Evolutionary conservation across 192 early-diverging fungal species (phyloP).

Genomic region (Rhizoclosmatium sp.): DNA sequence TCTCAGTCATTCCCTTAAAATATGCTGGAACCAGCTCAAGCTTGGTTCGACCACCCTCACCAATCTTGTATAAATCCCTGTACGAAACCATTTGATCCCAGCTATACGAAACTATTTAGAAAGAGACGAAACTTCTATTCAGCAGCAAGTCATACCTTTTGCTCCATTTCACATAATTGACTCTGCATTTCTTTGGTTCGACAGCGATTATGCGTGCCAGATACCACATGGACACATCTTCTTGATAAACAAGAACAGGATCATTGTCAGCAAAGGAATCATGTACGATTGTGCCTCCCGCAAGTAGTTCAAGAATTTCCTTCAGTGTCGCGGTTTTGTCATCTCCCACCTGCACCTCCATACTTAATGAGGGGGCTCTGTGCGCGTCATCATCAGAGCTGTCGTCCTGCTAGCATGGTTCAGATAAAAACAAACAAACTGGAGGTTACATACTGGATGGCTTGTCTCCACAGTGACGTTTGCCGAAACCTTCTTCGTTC

Average conservation of each 20-base stretch:
- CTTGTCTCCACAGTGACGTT: not conserved
- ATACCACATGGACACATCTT: slow-evolving; percentile 11
- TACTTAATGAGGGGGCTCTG: not conserved
- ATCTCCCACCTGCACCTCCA: not conserved
- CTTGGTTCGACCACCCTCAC: not conserved
- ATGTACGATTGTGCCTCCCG: not conserved
- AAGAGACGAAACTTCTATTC: not conserved
- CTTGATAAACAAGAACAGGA: slow-evolving; percentile 21
- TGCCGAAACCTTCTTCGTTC: not conserved
- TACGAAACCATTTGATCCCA: not conserved
- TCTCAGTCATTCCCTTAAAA: slow-evolving; percentile 5
- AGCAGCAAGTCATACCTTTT: slow-evolving; percentile 7
- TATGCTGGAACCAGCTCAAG: not conserved
- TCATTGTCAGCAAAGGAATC: not conserved
- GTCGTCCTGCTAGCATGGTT: not conserved
- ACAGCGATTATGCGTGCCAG: slow-evolving; percentile 12
- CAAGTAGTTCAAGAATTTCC: not conserved
- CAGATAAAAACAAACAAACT: not conserved
- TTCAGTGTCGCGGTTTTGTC: too few species aligned
- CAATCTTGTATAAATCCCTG: slow-evolving; percentile 2
- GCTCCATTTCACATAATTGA: slow-evolving; percentile 26
- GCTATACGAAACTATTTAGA: not conserved
- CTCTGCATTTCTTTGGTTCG: not conserved
- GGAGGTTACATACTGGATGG: not conserved
- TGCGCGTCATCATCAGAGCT: not conserved